Percentiles rank a stretch among this genome's conserved stretches.
Conservation (phyloP, 2,329 filamentous ascomycete species). For the Fusarium continuum region DNA sequence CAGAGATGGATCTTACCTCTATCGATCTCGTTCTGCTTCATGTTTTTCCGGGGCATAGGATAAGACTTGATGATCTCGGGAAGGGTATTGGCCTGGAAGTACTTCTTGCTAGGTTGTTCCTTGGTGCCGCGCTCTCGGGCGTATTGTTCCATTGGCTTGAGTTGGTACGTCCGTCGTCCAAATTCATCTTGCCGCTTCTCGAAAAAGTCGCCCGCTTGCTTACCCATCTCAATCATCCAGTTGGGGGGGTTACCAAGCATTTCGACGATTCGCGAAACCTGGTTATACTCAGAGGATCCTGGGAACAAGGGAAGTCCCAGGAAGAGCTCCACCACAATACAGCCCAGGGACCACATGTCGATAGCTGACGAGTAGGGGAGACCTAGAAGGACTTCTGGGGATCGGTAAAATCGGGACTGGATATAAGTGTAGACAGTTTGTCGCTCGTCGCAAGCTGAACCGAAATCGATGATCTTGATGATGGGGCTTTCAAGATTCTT, state of each 20-base stretch:
- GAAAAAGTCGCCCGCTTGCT: constrained; percentile 97
- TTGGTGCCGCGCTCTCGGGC: constrained; percentile 95
- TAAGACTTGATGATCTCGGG: constrained; percentile 98
- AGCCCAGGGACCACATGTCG: constrained; percentile 99
- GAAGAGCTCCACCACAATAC: constrained; percentile 98
- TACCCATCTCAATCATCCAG: constrained; percentile 99
- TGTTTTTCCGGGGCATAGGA: constrained; percentile 98
- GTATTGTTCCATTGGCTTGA: constrained; percentile 99
- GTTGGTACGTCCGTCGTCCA: constrained; percentile 85
- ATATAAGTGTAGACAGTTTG: constrained; percentile 99
- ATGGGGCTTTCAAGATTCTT: constrained; percentile 99
- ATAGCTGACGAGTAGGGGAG: constrained; percentile 98
- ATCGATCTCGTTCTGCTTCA: constrained; percentile 97
- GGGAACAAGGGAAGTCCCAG: constrained; percentile 93
- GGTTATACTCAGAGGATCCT: constrained; percentile 98
- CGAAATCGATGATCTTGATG: constrained; percentile 99
- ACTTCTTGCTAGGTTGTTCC: constrained; percentile 99
- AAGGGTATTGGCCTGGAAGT: constrained; percentile 92
- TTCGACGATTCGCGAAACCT: constrained; percentile 95
- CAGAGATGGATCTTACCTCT: constrained; percentile 70
- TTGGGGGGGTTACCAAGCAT: constrained; percentile 97
- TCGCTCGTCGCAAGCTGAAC: constrained; percentile 95
- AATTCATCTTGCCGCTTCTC: constrained; percentile 93
- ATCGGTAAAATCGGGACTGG: constrained; percentile 97
- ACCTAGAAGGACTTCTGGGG: constrained; percentile 93